Conservation (phyloP, 176 grass and related monocot species). For the Chloris gayana region DNA sequence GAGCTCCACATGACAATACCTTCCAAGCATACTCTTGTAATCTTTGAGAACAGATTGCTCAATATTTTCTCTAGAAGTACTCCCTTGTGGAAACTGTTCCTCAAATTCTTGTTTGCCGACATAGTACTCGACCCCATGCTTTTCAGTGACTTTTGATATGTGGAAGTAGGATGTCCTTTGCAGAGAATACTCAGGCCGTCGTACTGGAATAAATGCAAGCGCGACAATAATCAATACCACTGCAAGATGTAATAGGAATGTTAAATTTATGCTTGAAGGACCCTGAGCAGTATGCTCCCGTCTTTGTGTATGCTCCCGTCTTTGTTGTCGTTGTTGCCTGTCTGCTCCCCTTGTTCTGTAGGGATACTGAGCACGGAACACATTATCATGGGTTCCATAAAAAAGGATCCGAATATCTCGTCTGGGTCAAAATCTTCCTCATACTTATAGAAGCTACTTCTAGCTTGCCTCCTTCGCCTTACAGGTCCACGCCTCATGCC, state of each 20-base stretch:
- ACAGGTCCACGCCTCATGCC: constrained; percentile 44
- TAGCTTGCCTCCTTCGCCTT: constrained; percentile 52
- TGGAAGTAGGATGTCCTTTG: constrained; percentile 63
- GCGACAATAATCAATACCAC: constrained; percentile 56
- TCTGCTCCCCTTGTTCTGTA: constrained; percentile 54
- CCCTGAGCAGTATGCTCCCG: constrained; percentile 47
- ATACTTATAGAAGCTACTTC: constrained; percentile 62
- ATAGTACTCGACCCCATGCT: constrained; percentile 77
- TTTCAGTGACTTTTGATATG: constrained; percentile 65
- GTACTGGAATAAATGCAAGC: constrained; percentile 53
- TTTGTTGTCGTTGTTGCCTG: constrained; percentile 45
- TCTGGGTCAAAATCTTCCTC: constrained; percentile 74
- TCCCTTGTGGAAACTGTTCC: constrained; percentile 63
- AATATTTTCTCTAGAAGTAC: constrained; percentile 62
- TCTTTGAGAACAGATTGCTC: constrained; percentile 77
- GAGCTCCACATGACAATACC: constrained; percentile 67
- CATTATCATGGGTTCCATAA: constrained; percentile 66
- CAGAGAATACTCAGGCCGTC: constrained; percentile 65
- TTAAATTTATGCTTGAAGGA: constrained; percentile 39
- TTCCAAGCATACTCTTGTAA: constrained; percentile 60
- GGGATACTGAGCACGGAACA: constrained; percentile 41
- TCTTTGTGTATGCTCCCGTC: constrained; percentile 55
- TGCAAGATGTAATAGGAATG: constrained; percentile 54
- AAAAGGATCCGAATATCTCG: constrained; percentile 88
- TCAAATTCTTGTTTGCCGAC: constrained; percentile 86